Evolutionary conservation across 1,284 basidiomycete genomes (phyloP), one percentile per base, ranked within the genome.

Genomic region (Leccinum solheimii): DNA sequence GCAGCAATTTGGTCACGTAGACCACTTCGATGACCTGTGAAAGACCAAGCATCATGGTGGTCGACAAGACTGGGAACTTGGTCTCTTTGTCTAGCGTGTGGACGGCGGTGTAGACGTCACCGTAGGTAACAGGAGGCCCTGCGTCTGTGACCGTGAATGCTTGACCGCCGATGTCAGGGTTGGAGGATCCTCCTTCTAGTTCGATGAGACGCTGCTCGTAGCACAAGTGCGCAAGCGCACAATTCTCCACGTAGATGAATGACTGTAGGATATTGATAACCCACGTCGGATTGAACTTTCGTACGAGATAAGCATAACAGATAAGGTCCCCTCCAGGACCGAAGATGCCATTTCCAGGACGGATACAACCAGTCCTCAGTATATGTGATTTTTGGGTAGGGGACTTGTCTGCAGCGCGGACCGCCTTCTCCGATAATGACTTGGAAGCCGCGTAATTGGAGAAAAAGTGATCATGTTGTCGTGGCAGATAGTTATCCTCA

Each of bases 291-390:
- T 88, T 90, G 58, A 75, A 71, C 68, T 81, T 76, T 40, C 85
- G 81, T 2, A 81, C 76, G 34, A 91, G 80, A 68, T 86, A 87
- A 14, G 83, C 81, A 11, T 83, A 86, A 58, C 82, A 83, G 11
- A 89, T 70, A 67, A 87, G 80, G 70, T 91, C 90, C 3, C 90
- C 90, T 26, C 88, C 83, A 2, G 88, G 85, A 1, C 89, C 90
- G 70, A 83, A 91, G 1, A 90, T 75, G 0, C 87, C 89, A 65
- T 91, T 91, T 0, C 89, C 88, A 3, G 90, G 90, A 14, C 90
- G 83, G 45, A 92, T 77, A 64, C 83, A 86, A 0, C 90, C 90
- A 7, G 88, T 91, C 54, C 85, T 79, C 36, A 92, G 69, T 9
- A 77, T 69, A 27, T 72, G 62, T 9, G 60, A 70, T 5, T 36